Percentiles rank a stretch among this genome's conserved stretches.
phyloP scores from a whole-genome alignment of 345 rosid species.

The Lenwebbia sp. region DNA sequence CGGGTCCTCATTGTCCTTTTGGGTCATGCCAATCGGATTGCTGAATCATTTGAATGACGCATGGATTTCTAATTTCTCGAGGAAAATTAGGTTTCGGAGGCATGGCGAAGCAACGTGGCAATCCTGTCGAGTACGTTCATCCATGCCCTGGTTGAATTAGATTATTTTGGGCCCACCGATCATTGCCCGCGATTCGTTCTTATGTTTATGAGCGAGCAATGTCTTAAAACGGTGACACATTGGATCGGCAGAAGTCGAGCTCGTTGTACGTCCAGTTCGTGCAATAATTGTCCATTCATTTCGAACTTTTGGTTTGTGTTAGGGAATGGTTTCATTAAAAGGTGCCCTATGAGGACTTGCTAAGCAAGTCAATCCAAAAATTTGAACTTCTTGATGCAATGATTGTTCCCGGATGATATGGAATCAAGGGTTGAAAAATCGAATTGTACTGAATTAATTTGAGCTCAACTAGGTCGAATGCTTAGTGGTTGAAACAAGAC shows the following conservation, averaged over 20 bases:
- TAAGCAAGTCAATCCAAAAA: neutral
- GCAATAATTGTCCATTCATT: too few relatives aligned
- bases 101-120: neutral
- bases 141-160: neutral
- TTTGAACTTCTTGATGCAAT: neutral
- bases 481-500: neutral
- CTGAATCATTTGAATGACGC: neutral
- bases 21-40: constrained; percentile 11
- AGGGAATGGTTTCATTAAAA: neutral
- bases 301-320: too few relatives aligned
- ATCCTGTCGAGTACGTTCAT: neutral
- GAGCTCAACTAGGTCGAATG: neutral
- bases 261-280: too few relatives aligned
- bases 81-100: neutral
- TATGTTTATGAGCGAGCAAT: neutral
- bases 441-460: neutral
- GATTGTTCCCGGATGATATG: neutral
- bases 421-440: neutral
- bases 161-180: neutral
- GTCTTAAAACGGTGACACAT: neutral
- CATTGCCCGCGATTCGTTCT: neutral
- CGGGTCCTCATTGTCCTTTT: constrained; percentile 4
- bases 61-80: neutral
- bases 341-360: neutral
- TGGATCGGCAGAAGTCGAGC: neutral